phyloP scores from a whole-genome alignment of 78 protist species.

The Dictyostelium capitatum region DNA sequence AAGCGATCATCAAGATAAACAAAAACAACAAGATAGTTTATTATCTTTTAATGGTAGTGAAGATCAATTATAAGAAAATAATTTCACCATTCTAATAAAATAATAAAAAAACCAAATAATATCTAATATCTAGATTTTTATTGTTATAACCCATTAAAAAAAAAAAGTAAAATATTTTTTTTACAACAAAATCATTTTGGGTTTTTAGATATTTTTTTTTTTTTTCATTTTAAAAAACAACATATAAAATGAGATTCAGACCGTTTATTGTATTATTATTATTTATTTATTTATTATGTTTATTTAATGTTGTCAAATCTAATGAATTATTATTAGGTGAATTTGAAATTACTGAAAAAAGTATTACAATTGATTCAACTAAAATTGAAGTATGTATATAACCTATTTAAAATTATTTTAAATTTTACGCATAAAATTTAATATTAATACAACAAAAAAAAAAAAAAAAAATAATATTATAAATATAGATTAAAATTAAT shows the following conservation, averaged over 20 bases:
- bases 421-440: too few species aligned
- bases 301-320: neutral
- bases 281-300: neutral
- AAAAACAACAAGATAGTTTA: neutral
- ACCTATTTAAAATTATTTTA: too few species aligned
- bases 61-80: too few species aligned
- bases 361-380: constrained; percentile 21
- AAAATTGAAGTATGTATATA: neutral
- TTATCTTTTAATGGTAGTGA: too few species aligned
- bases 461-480: neutral
- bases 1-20: neutral
- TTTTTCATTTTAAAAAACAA: neutral
- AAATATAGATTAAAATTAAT: neutral
- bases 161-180: too few species aligned
- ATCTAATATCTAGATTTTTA: too few species aligned
- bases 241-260: neutral
- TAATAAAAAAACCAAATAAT: too few species aligned
- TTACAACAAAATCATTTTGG: too few species aligned
- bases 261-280: neutral
- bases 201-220: too few species aligned
- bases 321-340: neutral
- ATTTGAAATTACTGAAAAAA: constrained; percentile 4
- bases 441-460: too few species aligned
- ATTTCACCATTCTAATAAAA: too few species aligned
- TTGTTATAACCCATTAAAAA: too few species aligned